Evolutionary conservation across 139 green algal species (phyloP), one percentile per base, ranked within the genome.

Genomic region (Prasinococcaceae sp.): DNA sequence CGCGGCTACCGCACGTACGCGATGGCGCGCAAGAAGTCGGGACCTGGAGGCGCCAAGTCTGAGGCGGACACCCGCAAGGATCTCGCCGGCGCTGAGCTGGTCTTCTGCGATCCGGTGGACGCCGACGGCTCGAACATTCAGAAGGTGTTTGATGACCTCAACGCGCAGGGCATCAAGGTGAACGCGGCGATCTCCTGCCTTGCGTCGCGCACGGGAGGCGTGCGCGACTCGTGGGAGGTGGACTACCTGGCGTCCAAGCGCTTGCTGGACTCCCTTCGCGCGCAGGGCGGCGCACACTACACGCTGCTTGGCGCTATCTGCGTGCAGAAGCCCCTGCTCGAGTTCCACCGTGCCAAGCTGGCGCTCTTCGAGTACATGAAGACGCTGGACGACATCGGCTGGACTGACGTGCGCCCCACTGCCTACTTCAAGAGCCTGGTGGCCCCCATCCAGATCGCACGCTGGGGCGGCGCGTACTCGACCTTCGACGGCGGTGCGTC

Each of bases 401-500:
- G 94, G 74, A 84, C 65, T 63, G 98, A 98, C 46, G 89, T 99
- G 44, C 76, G 92, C 12, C 92, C 92, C 12, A 99, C 92, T 20
- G 88, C 88, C 8, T 99, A 96, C 70, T 99, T 99, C 84, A 99
- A 99, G 80, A 86, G 70, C 2, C 70, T 98, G 44, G 86, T 80
- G 2, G 86, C 84, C 2, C n/a, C n/a, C n/a, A n/a, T n/a, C n/a
- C n/a, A n/a, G n/a, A n/a, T n/a, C n/a, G n/a, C n/a, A n/a, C n/a
- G n/a, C n/a, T n/a, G n/a, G n/a, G n/a, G n/a, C n/a, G n/a, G n/a
- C n/a, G n/a, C n/a, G n/a, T n/a, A n/a, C n/a, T n/a, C n/a, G n/a
- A n/a, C n/a, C n/a, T n/a, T n/a, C n/a, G n/a, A n/a, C n/a, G n/a
- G n/a, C n/a, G n/a, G n/a, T n/a, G n/a, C n/a, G n/a, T n/a, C n/a